Conservation (phyloP, 495 filamentous ascomycete genomes). For the Penicillium turbatum region DNA sequence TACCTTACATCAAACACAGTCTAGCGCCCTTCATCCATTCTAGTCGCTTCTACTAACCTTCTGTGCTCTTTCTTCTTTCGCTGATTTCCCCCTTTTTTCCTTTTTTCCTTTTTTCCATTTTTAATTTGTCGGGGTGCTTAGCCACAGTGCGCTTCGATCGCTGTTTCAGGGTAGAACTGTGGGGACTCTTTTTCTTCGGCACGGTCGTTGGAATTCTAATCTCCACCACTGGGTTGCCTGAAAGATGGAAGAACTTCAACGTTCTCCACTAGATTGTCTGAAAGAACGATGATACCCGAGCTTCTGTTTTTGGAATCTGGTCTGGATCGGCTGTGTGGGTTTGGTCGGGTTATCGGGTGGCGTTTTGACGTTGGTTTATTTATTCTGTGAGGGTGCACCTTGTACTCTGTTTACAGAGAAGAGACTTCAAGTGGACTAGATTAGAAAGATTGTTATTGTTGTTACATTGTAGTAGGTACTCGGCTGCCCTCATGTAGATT, state of each 20-base stretch:
- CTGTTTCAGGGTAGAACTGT: constrained; percentile 29
- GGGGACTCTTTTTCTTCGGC: constrained; percentile 21
- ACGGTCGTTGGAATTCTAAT: constrained; percentile 2
- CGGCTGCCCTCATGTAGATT: too few relatives aligned
- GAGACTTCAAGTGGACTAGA: too few relatives aligned
- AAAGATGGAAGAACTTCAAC: too few relatives aligned
- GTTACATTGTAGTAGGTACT: too few relatives aligned
- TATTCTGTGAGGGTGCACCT: too few relatives aligned
- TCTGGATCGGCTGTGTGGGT: not conserved
- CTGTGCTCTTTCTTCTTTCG: constrained; percentile 12
- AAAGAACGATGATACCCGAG: not conserved
- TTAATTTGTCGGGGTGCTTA: constrained; percentile 10
- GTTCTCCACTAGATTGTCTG: too few relatives aligned
- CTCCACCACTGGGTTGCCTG: constrained; percentile 14
- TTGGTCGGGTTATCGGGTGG: too few relatives aligned
- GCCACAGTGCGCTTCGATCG: constrained; percentile 23
- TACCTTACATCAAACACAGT: too few relatives aligned
- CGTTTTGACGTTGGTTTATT: too few relatives aligned
- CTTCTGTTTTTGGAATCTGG: not conserved
- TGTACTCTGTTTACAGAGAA: too few relatives aligned
- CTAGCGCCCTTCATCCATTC: not conserved
- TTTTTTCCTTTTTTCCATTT: constrained; percentile 9
- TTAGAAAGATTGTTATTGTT: too few relatives aligned
- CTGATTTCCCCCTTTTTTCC: not conserved
- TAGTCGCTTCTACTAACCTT: constrained; percentile 7